phyloP scores from a whole-genome alignment of 2,329 filamentous ascomycete species.

The Phyllosticta citrichinensis region DNA sequence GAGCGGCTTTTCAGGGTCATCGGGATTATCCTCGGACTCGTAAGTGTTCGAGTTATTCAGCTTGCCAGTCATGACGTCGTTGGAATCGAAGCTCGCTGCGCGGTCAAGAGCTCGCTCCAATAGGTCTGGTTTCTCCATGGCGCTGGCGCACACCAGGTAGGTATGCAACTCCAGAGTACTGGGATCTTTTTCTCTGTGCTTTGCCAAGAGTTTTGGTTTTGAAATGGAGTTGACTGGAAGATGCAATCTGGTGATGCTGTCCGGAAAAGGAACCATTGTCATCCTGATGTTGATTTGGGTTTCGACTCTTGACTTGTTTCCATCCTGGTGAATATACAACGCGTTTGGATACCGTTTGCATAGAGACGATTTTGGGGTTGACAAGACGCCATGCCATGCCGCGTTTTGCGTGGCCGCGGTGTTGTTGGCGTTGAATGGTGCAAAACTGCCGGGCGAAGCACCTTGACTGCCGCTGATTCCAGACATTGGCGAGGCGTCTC shows the following conservation, averaged over 20 bases:
- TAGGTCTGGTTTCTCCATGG: conserved; percentile 65
- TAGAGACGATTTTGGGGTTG: background rate
- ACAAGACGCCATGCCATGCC: background rate
- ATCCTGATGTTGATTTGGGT: conserved; percentile 89
- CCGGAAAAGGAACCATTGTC: conserved; percentile 64
- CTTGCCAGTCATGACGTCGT: conserved; percentile 18
- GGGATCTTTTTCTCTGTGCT: conserved; percentile 55
- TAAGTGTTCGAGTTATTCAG: conserved; percentile 22
- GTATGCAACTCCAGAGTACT: conserved; percentile 74
- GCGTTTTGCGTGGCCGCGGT: background rate
- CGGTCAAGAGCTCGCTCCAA: conserved; percentile 56
- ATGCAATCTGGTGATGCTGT: conserved; percentile 68
- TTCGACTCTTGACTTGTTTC: conserved; percentile 77
- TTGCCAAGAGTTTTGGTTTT: conserved; percentile 82
- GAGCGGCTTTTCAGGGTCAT: conserved; percentile 61
- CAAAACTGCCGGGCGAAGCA: background rate
- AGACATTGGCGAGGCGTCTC: conserved; percentile 8
- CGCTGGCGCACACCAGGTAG: conserved; percentile 82
- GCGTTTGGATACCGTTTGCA: background rate
- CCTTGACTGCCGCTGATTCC: conserved; percentile 2
- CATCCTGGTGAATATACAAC: conserved; percentile 4
- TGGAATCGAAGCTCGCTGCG: conserved; percentile 38
- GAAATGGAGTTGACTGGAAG: conserved; percentile 86
- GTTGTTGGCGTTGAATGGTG: background rate
- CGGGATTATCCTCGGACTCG: conserved; percentile 38